Evolutionary conservation across 345 rosid species (phyloP).

Genomic region (Orychophragmus violaceus): DNA sequence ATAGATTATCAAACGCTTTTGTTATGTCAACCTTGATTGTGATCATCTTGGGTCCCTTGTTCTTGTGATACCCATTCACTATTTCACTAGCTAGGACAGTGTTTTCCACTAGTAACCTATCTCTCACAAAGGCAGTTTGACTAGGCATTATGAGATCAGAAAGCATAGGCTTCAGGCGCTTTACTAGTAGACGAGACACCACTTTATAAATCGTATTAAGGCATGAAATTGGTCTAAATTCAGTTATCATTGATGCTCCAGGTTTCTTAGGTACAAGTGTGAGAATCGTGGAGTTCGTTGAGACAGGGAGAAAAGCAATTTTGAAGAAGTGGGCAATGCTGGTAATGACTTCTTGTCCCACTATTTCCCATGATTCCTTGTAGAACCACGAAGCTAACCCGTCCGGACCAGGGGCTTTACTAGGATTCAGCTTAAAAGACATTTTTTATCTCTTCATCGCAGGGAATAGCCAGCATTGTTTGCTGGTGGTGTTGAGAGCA

Average conservation of each 20-base stretch:
- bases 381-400: background rate
- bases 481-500: fast-evolving
- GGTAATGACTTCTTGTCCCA: too few relatives aligned
- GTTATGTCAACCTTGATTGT: background rate
- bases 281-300: background rate
- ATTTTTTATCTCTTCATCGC: background rate
- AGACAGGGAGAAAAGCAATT: background rate
- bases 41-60: background rate
- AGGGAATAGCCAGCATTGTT: background rate
- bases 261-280: background rate
- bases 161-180: background rate
- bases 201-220: background rate
- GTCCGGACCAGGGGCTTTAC: background rate
- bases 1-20: background rate
- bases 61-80: background rate
- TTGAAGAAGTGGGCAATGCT: background rate
- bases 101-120: background rate
- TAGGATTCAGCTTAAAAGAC: background rate
- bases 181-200: background rate
- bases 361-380: background rate
- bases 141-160: background rate
- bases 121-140: background rate
- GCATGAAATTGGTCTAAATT: background rate
- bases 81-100: background rate
- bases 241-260: background rate